Evolutionary conservation across 306 rosid genomes (phyloP), one percentile per base, ranked within the genome.

Genomic region (Rubus parviflorus): DNA sequence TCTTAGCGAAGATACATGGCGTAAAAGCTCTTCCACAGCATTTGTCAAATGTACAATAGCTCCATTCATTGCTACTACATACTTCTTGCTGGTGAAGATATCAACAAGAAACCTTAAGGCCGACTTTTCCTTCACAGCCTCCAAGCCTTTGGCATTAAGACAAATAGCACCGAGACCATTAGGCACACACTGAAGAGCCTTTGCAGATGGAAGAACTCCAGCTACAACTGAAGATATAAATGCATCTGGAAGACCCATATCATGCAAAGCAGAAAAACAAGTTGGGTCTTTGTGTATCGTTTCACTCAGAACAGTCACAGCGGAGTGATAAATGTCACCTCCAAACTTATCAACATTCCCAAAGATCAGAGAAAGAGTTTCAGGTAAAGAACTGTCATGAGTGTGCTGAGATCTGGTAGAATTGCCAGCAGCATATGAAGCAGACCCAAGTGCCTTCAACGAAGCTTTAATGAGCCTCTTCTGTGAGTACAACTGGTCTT

Each of bases 301-400:
- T 88, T 94, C 98, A 86, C 97, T 94, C 97, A 94, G 87, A 65
- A 94, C 92, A 73, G 97, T 92, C 85, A 90, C 98, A 76, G 98
- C 98, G 51, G 98, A 94, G 86, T 87, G 86, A 87, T 92, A 94
- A 84, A 94, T 92, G 79, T 94, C 97, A 45, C 98, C 98, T 63
- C 98, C 98, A 85, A 94, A 92, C 79, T 94, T 94, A 69, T 83
- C 90, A 58, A 89, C 87, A 75, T 90, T 90, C 53, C 83, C 84
- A 82, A 92, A 92, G 82, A 94, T 87, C 83, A 78, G 76, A 25
- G 85, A 83, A 47, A 94, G 77, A 52, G 96, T 94, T 40, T 87
- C 90, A 75, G 95, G 97, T 67, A 94, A 90, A 72, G 93, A 86
- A 75, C 84, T 85, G 42, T 92, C 96, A 64, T 86, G 81, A 56